Conservation (phyloP, 1,139 yeast species). For the Candida tropicalis region DNA sequence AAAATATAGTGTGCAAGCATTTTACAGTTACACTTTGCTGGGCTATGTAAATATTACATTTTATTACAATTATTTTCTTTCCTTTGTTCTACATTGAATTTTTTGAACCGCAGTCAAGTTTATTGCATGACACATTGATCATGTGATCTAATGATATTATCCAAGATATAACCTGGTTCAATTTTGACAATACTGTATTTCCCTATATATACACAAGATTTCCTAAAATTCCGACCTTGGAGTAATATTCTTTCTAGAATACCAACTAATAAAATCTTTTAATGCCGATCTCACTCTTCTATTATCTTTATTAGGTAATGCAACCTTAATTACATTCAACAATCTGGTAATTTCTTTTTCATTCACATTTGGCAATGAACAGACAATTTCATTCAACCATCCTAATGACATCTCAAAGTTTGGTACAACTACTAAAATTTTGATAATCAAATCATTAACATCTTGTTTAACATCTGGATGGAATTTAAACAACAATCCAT, state of each 20-base stretch:
- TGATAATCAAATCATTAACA: slow-evolving; percentile 73
- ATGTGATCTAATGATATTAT: no score
- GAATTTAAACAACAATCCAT: slow-evolving; percentile 72
- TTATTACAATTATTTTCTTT: no score
- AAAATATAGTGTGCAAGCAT: no score
- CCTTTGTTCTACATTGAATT: no score
- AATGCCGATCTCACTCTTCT: slow-evolving; percentile 72
- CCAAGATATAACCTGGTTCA: no score
- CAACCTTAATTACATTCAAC: slow-evolving; percentile 55
- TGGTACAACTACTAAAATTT: slow-evolving; percentile 60
- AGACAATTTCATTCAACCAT: slow-evolving; percentile 65
- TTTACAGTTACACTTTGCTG: no score
- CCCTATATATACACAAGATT: not conserved
- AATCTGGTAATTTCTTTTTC: slow-evolving; percentile 67
- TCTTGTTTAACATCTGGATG: slow-evolving; percentile 73
- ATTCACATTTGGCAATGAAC: slow-evolving; percentile 64
- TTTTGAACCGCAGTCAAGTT: no score
- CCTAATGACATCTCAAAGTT: slow-evolving; percentile 41
- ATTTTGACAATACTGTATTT: not conserved
- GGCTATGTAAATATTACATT: no score
- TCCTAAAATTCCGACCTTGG: slow-evolving; percentile 44
- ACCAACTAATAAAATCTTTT: slow-evolving; percentile 80
- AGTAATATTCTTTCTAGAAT: slow-evolving; percentile 71
- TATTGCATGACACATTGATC: no score
- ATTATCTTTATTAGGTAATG: slow-evolving; percentile 70